These are phyloP conservation scores for Trichoderma virens DNA, from an alignment of 495 filamentous ascomycete genomes.

Conservation along the genomic window DNA sequence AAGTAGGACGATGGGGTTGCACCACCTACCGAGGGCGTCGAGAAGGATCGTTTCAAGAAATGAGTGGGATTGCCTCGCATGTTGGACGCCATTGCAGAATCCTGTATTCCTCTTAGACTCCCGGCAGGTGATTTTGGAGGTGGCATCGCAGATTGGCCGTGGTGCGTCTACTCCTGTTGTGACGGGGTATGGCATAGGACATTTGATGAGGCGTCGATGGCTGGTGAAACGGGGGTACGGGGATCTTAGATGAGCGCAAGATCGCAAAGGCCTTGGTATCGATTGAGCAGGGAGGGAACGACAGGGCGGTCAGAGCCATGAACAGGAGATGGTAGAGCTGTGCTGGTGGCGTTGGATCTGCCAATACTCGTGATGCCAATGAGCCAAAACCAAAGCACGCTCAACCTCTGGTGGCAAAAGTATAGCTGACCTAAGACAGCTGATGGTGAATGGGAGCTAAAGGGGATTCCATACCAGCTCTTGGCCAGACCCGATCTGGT, in stretches of 20 bases:
- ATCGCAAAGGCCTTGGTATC: conserved; percentile 2
- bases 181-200: neutral
- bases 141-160: conserved; percentile 1
- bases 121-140: neutral
- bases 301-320: neutral
- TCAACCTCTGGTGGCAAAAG: neutral
- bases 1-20: neutral
- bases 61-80: neutral
- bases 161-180: conserved; percentile 1
- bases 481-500: neutral
- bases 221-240: neutral
- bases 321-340: neutral
- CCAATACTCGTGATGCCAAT: neutral
- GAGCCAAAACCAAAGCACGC: neutral
- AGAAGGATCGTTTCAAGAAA: conserved; percentile 8
- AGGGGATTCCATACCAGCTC: neutral
- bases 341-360: neutral
- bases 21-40: conserved; percentile 8
- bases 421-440: conserved; percentile 9
- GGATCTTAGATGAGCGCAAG: neutral
- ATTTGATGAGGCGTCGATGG: conserved; percentile 1
- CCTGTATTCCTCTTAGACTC: neutral
- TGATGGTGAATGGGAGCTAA: neutral
- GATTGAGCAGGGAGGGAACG: neutral
- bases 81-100: neutral